A percentile compares a stretch with the other conserved stretches of the same genome.
Conservation (phyloP, 148 eudicot genomes). For the Dianthus caryophyllus region DNA sequence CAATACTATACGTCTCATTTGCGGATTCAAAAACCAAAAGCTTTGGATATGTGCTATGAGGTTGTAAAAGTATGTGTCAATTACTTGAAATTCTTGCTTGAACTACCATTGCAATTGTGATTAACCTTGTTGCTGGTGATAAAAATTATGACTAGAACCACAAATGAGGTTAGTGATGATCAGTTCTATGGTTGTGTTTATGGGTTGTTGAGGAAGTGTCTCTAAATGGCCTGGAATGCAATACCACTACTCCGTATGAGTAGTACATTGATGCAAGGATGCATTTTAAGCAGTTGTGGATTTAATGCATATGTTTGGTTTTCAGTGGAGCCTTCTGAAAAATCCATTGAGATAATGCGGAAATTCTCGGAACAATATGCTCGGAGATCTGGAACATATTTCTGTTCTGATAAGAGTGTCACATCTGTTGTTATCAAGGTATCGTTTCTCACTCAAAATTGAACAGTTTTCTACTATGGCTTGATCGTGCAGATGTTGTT, state of each 20-base stretch:
- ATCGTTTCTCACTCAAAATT: constrained; percentile 7
- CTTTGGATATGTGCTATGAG: too few species aligned
- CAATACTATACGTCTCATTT: too few species aligned
- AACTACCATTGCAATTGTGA: too few species aligned
- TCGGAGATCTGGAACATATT: constrained; percentile 77
- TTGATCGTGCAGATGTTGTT: background rate
- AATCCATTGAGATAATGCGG: constrained; percentile 87
- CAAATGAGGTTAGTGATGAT: background rate
- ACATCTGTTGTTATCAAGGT: constrained; percentile 98
- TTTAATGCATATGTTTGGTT: background rate
- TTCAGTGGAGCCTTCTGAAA: constrained; percentile 80
- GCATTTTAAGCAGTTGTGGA: too few species aligned
- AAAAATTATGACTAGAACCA: too few species aligned
- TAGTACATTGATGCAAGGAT: background rate
- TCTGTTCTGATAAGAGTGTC: constrained; percentile 85
- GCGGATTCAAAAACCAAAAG: too few species aligned
- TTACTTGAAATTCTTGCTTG: too few species aligned
- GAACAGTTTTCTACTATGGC: background rate
- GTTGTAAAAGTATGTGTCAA: too few species aligned
- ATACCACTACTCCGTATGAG: background rate
- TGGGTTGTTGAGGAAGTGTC: too few species aligned
- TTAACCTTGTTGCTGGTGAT: too few species aligned
- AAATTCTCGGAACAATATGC: constrained; percentile 92
- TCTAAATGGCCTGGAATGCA: too few species aligned
- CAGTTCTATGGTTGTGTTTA: background rate